Evolutionary conservation across 345 rosid species (phyloP).

Genomic region (Dimocarpus longan): DNA sequence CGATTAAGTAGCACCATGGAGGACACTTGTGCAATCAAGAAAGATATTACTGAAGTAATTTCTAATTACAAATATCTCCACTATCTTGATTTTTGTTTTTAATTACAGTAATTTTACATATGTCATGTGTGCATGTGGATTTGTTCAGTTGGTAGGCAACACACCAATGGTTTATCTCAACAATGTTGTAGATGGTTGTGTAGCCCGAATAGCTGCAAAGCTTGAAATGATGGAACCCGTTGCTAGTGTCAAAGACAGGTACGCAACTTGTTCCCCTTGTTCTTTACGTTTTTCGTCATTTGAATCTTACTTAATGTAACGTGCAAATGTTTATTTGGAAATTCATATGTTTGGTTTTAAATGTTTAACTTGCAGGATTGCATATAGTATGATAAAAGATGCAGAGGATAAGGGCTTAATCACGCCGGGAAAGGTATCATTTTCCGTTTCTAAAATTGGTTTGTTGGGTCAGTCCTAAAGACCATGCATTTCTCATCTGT

Average conservation of each 20-base stretch:
- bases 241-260: slow-evolving; percentile 61
- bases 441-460: neutral
- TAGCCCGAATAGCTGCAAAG: slow-evolving; percentile 67
- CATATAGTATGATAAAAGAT: slow-evolving; percentile 63
- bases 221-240: slow-evolving; percentile 62
- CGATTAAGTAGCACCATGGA: slow-evolving; percentile 30
- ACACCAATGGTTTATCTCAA: slow-evolving; percentile 76
- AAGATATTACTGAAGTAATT: slow-evolving; percentile 58
- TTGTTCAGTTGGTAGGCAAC: slow-evolving; percentile 55
- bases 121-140: neutral
- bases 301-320: neutral
- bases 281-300: neutral
- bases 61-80: neutral
- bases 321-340: neutral
- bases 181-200: slow-evolving; percentile 58
- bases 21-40: slow-evolving; percentile 45
- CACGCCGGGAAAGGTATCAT: slow-evolving; percentile 57
- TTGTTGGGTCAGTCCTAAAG: neutral
- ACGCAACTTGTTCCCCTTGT: slow-evolving; percentile 1
- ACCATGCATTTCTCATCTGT: neutral
- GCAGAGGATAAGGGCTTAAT: slow-evolving; percentile 74
- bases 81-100: neutral
- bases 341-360: neutral
- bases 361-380: slow-evolving; percentile 36
- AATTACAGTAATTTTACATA: neutral